Base-by-base conservation (phyloP, 148 eudicot species). In the Silene uniflora region DNA sequence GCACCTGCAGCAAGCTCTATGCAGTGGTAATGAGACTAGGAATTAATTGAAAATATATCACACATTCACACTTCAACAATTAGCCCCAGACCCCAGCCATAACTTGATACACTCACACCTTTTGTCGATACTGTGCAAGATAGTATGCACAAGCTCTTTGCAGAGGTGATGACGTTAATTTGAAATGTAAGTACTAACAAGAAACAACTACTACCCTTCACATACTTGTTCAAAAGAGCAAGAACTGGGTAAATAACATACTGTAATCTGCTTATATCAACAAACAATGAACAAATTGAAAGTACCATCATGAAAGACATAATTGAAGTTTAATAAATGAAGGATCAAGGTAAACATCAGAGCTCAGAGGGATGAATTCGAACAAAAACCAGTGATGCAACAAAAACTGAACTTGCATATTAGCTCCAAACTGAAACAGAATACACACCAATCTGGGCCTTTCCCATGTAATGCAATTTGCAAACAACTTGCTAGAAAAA, bases 371-470 rank as follows among this genome's bases (percentile, higher is more conserved):
- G 47, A 18, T 17, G 47, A 16, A 32, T 47, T 62, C 11, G 3
- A 62, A 62, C 69, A 66, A 63, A 46, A 56, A 56, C 49, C 62
- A 74, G 18, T 5, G 6, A 61, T 73, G n/a, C 19, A 19, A 69
- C 52, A 29, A 60, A 23, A 23, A 44, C 68, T 66, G 44, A 44
- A 13, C 47, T 16, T 66, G 55, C 35, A 42, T 73, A 24, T 3
- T 4, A 58, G 16, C 39, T 35, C 42, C 42, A 35, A 3, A 35
- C 42, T 35, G 42, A 35, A 35, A 6, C 42, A 35, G 42, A 35
- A 35, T 35, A 35, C 7, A 35, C 42, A 35, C 62, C 9, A 71
- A 32, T 54, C 10, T 49, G 24, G 25, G 27, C 16, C 62, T 52
- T 47, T 65, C 62, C 42, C 60, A 23, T 21, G 19, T 35, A 35